Conservation (phyloP, 192 early-diverging fungal genomes). For the Irineochytrium annulatum region DNA sequence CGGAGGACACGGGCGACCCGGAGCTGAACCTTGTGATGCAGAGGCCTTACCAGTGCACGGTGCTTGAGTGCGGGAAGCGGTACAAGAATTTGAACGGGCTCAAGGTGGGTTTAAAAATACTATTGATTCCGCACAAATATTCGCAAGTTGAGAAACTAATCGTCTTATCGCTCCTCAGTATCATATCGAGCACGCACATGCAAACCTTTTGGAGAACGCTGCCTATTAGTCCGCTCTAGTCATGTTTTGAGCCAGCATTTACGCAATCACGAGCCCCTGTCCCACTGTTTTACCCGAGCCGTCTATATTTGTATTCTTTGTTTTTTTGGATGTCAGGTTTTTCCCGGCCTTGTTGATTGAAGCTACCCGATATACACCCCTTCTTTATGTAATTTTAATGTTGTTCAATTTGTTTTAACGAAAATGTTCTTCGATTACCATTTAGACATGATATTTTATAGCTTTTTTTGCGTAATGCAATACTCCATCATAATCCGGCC, state of each 20-base stretch:
- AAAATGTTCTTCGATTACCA: not conserved
- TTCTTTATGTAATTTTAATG: constrained; percentile 5
- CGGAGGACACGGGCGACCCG: constrained; percentile 61
- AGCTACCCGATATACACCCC: not conserved
- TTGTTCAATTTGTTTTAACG: not conserved
- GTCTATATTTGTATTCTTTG: not conserved
- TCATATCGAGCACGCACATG: constrained; percentile 51
- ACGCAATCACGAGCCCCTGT: not conserved
- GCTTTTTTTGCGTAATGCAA: too few relatives aligned
- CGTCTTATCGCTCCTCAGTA: constrained; percentile 27
- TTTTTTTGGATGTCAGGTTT: not conserved
- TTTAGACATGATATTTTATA: not conserved
- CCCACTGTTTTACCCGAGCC: not conserved
- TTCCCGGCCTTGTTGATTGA: not conserved
- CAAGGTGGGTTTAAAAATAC: constrained; percentile 45
- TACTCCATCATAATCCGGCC: too few relatives aligned
- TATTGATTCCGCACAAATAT: not conserved
- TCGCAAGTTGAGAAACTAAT: not conserved
- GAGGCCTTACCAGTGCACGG: constrained; percentile 65
- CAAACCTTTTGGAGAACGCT: constrained; percentile 9
- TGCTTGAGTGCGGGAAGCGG: constrained; percentile 90
- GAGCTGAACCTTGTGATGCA: constrained; percentile 59
- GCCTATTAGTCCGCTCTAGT: too few relatives aligned
- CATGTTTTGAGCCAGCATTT: too few relatives aligned
- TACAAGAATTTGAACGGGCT: constrained; percentile 99